Conservation (phyloP, 2,329 filamentous ascomycete species). For the Sporothrix humicola region DNA sequence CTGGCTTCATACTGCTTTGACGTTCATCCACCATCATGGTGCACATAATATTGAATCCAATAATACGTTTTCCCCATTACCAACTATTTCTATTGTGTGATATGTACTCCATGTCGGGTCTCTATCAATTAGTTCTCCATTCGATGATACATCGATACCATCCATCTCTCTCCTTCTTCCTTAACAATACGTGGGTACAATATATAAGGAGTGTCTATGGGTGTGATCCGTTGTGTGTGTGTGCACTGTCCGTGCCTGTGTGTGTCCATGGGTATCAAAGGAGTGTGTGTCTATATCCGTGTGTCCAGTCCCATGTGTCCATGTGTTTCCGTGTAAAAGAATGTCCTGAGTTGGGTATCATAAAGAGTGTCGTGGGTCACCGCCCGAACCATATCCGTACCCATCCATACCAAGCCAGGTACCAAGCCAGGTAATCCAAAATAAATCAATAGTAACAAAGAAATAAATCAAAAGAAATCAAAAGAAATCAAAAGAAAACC, state of each 20-base stretch:
- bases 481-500: slow-evolving; percentile 15
- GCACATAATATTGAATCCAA: background rate
- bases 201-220: slow-evolving; percentile 15
- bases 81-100: slow-evolving; percentile 13
- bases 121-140: background rate
- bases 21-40: background rate
- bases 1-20: background rate
- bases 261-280: slow-evolving; percentile 5
- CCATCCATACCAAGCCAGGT: background rate
- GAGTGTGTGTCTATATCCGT: slow-evolving; percentile 15
- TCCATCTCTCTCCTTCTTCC: background rate
- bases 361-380: slow-evolving; percentile 18
- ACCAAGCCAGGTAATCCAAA: background rate
- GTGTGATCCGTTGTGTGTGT: background rate
- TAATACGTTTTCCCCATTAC: background rate
- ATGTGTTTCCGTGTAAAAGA: background rate
- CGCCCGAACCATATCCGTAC: background rate
- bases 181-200: background rate
- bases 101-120: background rate
- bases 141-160: background rate
- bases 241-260: background rate
- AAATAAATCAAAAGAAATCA: background rate
- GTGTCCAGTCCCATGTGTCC: background rate
- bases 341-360: slow-evolving; percentile 9
- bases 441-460: background rate